Base-by-base conservation (phyloP, 345 rosid genomes). In the Psidium guajava region DNA sequence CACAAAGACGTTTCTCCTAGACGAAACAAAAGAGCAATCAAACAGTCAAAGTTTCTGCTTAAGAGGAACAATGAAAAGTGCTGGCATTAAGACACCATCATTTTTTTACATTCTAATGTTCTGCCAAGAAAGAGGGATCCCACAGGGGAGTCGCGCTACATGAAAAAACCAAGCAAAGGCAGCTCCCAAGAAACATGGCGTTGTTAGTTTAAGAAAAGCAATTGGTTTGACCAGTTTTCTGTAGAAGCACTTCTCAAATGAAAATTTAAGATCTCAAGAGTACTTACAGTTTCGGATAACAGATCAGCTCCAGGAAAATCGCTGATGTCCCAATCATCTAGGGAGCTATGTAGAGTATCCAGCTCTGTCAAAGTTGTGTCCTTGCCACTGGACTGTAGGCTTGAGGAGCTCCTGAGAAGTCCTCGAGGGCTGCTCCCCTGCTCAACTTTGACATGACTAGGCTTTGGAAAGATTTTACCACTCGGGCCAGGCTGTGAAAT, bases 1-100 rank as follows among this genome's bases (percentile, higher is more conserved):
- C 56, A 77, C 99, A 97, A 54, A 96, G 93, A 53, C 36, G 88
- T 83, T 90, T 93, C 91, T 97, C 99, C 98, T 97, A 91, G 92
- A 84, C 61, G 54, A 27, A 81, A 54, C 47, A 82, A 73, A 55
- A 51, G 12, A 54, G n/a, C 40, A 42, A 32, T 28, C 36, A n/a
- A 42, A 54, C 9, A 54, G 52, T 55, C 22, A 21, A 54, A 32
- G 50, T 73, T 69, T 28, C 58, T 15, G 11, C 51, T 8, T 24
- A 73, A 47, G 22, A 75, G n/a, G 21, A 54, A 36, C 14, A 27
- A 27, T 42, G 80, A 27, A 36, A 5, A 27, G 42, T 1, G 16
- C 36, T 44, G 47, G 80, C 47, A 40, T 54, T 82, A 82, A 21
- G 58, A 28, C 44, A 16, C 16, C 28, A 52, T 9, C 57, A 18